Conservation (phyloP, 2,329 filamentous ascomycete genomes). For the Xylariaceae sp. region DNA sequence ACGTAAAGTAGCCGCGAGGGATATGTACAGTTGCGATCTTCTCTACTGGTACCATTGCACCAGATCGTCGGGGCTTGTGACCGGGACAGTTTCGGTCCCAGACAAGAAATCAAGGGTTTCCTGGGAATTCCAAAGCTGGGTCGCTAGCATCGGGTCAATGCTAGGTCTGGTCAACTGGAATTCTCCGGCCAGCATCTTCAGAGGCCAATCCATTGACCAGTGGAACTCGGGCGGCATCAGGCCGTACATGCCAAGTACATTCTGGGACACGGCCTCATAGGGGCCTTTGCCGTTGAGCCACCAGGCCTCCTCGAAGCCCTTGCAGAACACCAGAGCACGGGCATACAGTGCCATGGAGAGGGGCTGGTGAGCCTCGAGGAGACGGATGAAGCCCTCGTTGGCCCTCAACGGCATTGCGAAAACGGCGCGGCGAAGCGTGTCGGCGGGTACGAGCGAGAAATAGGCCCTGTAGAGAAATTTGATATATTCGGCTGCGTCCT, state of each 20-base stretch:
- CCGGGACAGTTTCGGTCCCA: too few relatives aligned
- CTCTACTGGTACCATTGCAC: too few relatives aligned
- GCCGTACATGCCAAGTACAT: not conserved
- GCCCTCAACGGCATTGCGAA: not conserved
- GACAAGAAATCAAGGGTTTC: too few relatives aligned
- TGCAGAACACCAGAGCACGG: not conserved
- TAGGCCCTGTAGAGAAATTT: not conserved
- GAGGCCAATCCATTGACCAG: not conserved
- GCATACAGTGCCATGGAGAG: not conserved
- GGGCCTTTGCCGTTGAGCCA: not conserved
- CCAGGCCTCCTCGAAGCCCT: not conserved
- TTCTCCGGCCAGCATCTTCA: not conserved
- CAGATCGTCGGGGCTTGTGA: too few relatives aligned
- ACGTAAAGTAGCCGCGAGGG: too few relatives aligned
- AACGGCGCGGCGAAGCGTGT: not conserved
- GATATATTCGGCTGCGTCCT: not conserved
- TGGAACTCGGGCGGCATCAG: not conserved
- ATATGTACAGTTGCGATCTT: too few relatives aligned
- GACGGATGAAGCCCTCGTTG: not conserved
- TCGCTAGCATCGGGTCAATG: too few relatives aligned
- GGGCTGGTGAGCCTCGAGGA: not conserved
- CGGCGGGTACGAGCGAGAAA: not conserved
- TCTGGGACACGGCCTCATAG: not conserved
- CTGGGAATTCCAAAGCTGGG: too few relatives aligned
- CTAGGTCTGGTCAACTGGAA: slow-evolving; percentile 27